Conservation (phyloP, 140 eudicot genomes). For the Ambrosia hybrid region DNA sequence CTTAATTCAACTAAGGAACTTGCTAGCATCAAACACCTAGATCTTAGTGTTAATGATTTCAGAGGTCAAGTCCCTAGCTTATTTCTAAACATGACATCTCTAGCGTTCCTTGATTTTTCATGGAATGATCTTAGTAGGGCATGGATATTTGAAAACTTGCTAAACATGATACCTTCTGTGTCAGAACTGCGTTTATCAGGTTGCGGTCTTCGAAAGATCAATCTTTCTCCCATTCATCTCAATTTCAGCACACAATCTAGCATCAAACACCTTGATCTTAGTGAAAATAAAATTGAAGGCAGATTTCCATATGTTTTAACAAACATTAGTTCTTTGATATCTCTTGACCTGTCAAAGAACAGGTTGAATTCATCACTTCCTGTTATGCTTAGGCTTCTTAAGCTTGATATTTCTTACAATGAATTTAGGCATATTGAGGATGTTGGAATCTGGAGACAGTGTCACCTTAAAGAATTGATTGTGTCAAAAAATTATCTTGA, state of each 20-base stretch:
- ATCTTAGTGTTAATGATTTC: constrained; percentile 5
- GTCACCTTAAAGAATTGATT: constrained; percentile 16
- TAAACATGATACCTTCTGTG: neutral
- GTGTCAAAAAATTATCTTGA: neutral
- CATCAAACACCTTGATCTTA: constrained; percentile 22
- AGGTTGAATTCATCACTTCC: neutral
- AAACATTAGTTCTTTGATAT: constrained; percentile 10
- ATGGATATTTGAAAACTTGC: neutral
- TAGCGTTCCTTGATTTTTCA: constrained; percentile 8
- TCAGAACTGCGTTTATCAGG: constrained; percentile 8
- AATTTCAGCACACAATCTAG: constrained; percentile 11
- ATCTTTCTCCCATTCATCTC: constrained; percentile 4
- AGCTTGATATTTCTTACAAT: too few relatives aligned
- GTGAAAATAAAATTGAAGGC: neutral
- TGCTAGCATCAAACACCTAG: neutral
- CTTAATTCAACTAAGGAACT: neutral
- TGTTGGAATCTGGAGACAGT: too few relatives aligned
- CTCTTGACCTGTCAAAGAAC: constrained; percentile 20
- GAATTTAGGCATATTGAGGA: too few relatives aligned
- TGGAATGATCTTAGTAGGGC: neutral
- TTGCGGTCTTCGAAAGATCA: neutral
- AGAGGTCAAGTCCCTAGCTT: neutral
- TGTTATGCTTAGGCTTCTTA: constrained; percentile 15
- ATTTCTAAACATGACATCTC: constrained; percentile 21
- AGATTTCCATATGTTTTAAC: neutral